Percentiles rank a stretch among this genome's conserved stretches.
Evolutionary conservation across 768 basidiomycete species (phyloP).

Genomic region (Daedaleopsis sinensis): DNA sequence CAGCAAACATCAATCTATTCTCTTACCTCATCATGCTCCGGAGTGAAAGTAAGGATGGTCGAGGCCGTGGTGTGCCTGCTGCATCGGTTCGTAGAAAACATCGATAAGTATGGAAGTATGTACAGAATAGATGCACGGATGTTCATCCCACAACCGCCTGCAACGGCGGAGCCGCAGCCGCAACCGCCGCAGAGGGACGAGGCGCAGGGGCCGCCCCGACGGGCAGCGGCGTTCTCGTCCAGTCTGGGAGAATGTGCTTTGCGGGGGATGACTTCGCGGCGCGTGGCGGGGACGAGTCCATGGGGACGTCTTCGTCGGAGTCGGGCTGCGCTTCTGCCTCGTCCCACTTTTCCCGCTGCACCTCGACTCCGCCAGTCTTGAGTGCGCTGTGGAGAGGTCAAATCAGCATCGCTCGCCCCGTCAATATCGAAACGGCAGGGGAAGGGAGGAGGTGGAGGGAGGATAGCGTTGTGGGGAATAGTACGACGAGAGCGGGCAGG

Average conservation of each 20-base stretch:
- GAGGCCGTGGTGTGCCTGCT: too few relatives aligned
- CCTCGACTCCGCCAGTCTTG: constrained; percentile 85
- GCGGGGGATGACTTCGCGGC: constrained; percentile 31
- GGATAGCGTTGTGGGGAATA: background rate
- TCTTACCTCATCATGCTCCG: background rate
- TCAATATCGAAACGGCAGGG: too few relatives aligned
- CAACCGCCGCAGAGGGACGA: constrained; percentile 15
- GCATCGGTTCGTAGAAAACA: too few relatives aligned
- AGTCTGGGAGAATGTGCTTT: constrained; percentile 70
- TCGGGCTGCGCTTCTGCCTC: constrained; percentile 52
- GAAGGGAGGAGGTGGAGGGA: too few relatives aligned
- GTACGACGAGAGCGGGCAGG: background rate
- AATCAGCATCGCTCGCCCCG: background rate
- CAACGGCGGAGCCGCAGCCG: constrained; percentile 23
- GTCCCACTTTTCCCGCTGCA: constrained; percentile 86
- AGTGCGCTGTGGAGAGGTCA: constrained; percentile 54
- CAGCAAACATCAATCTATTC: constrained; percentile 4
- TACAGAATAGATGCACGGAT: too few relatives aligned
- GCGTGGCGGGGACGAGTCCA: constrained; percentile 30
- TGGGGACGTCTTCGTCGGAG: constrained; percentile 41
- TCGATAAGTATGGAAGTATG: too few relatives aligned
- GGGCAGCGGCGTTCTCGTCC: constrained; percentile 71
- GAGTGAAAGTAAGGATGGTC: too few relatives aligned
- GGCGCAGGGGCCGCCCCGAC: constrained; percentile 63
- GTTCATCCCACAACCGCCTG: background rate